Evolutionary conservation across 192 early-diverging fungal species (phyloP), one percentile per base, ranked within the genome.

Genomic region (Dimargaris cristalligena): DNA sequence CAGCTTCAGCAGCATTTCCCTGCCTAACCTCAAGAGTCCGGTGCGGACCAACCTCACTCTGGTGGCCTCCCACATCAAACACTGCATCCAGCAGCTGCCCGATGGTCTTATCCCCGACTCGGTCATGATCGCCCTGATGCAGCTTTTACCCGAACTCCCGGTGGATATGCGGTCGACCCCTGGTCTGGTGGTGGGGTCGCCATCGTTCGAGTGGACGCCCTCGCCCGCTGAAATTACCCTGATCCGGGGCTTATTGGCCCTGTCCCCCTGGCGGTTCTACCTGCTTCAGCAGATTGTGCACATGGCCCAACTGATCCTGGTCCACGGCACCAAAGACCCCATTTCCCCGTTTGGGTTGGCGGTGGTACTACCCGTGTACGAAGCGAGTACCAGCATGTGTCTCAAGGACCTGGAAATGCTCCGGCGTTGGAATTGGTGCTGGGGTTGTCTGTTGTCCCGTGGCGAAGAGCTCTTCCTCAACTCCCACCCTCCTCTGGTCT

Each of bases 91-190:
- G 54, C 54, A 56, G 32, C 34, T 56, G 18, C 54, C 54, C 14
- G 54, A 56, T 33, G 54, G 54, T n/a, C 54, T 56, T 13, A 56
- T 56, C 54, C 54, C 54, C 0, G 54, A 56, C 32, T 34, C 54
- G 20, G 54, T 56, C 18, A 31, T 56, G 9, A 18, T 33, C 9
- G 34, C 54, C 2, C 16, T 56, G 9, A 56, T 56, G 54, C 54
- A 56, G 32, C 3, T 56, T 2, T 16, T 56, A 0, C 54, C 54
- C 4, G 54, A 56, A 13, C 23, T 22, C 9, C 47, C 47, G 9
- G 6, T 22, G 13, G 4, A 9, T 22, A 14, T n/a, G 13, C 31
- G 26, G 18, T 4, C 54, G 18, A 33, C 14, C 20, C 13, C 34
- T 10, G 47, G 47, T 14, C 6, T 6, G 9, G 23, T 6, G 13